These are phyloP conservation scores for Podaxis sp. DNA, from an alignment of 768 basidiomycete genomes.

Conservation along the genomic window DNA sequence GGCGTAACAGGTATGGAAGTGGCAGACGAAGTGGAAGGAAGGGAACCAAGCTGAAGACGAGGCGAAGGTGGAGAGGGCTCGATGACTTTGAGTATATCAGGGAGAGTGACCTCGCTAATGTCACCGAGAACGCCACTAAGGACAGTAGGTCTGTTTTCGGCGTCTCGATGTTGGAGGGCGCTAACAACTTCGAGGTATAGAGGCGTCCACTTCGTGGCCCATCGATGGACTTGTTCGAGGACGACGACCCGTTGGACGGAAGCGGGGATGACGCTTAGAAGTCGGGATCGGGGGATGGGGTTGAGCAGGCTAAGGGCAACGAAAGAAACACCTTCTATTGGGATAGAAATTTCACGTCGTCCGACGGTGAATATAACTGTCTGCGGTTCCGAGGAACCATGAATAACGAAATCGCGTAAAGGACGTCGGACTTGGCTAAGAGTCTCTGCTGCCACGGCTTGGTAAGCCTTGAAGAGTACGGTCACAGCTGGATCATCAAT, in stretches of 20 bases:
- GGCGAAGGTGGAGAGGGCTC: conserved; percentile 35
- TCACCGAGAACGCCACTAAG: conserved; percentile 66
- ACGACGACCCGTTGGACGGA: conserved; percentile 71
- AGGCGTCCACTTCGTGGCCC: conserved; percentile 85
- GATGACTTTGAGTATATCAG: conserved; percentile 55
- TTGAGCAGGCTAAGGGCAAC: conserved; percentile 66
- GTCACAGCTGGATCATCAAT: conserved; percentile 26
- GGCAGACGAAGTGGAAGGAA: conserved; percentile 27
- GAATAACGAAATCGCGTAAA: conserved; percentile 51
- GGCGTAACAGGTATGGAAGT: conserved; percentile 65
- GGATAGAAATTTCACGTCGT: conserved; percentile 33
- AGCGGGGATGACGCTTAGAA: conserved; percentile 59
- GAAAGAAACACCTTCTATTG: conserved; percentile 61
- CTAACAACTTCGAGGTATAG: conserved; percentile 80
- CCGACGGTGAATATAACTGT: conserved; percentile 78
- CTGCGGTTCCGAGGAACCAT: conserved; percentile 55
- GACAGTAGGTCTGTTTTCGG: conserved; percentile 50
- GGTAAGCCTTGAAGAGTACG: conserved; percentile 58
- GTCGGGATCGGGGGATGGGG: conserved; percentile 63
- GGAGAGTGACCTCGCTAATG: conserved; percentile 33
- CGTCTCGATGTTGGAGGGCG: conserved; percentile 62
- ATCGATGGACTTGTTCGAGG: conserved; percentile 75
- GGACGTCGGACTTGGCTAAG: conserved; percentile 61
- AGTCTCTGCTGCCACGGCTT: conserved; percentile 66
- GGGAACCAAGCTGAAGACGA: conserved; percentile 50